phyloP scores from a whole-genome alignment of 2,329 filamentous ascomycete species.

The Fusarium neocosmosporiellum region DNA sequence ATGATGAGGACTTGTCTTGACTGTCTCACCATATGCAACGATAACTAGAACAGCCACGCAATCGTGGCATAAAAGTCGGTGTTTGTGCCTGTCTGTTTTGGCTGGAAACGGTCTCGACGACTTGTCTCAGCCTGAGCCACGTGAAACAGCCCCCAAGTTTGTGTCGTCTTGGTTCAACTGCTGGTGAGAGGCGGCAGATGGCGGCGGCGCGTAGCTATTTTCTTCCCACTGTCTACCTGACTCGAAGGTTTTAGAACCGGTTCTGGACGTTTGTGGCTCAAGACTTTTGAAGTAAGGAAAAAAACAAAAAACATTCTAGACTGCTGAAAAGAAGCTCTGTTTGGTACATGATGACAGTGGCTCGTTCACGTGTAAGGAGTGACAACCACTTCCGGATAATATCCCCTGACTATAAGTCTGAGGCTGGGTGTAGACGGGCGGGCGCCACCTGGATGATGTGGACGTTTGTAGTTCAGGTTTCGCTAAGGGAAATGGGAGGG shows the following conservation, averaged over 20 bases:
- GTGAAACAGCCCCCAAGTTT: background rate
- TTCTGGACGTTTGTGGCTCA: background rate
- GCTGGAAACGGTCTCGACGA: background rate
- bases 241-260: background rate
- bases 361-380: background rate
- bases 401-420: background rate
- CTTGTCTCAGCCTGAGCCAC: background rate
- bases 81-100: background rate
- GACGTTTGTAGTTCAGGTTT: background rate
- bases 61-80: background rate
- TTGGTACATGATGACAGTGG: background rate
- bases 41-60: background rate
- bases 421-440: background rate
- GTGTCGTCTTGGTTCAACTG: background rate
- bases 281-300: too few relatives aligned
- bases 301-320: background rate
- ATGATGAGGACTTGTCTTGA: background rate
- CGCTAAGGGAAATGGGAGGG: background rate
- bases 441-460: background rate
- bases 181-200: background rate
- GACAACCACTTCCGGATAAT: background rate
- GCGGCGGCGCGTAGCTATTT: background rate
- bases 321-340: background rate
- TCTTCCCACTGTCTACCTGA: background rate
- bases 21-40: background rate